phyloP scores from a whole-genome alignment of 2,329 filamentous ascomycete genomes.

The Golovinomyces cichoracearum region DNA sequence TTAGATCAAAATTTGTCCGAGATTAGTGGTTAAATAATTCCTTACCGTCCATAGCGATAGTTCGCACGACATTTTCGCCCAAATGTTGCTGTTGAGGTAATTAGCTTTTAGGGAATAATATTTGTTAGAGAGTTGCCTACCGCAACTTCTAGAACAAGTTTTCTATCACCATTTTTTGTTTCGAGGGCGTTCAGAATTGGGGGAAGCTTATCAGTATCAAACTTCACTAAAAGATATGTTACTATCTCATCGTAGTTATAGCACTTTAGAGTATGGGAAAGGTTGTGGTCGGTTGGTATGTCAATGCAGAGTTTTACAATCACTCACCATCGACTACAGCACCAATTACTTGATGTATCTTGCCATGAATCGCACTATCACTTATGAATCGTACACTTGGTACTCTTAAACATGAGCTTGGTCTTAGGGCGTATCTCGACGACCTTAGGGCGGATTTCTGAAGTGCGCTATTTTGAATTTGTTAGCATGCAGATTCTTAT shows the following conservation, averaged over 20 bases:
- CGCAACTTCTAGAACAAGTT: slow-evolving; percentile 86
- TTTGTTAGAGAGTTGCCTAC: slow-evolving; percentile 29
- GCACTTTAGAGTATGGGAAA: not conserved
- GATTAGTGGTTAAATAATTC: slow-evolving; percentile 6
- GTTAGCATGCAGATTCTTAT: too few relatives aligned
- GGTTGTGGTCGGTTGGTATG: slow-evolving; percentile 2
- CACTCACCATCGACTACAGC: slow-evolving; percentile 87
- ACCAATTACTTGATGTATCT: slow-evolving; percentile 75
- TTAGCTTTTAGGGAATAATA: slow-evolving; percentile 15
- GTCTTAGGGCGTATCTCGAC: slow-evolving; percentile 31
- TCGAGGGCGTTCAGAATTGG: slow-evolving; percentile 92
- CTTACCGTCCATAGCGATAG: slow-evolving; percentile 99
- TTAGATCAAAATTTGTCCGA: slow-evolving; percentile 9
- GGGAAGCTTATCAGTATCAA: slow-evolving; percentile 78
- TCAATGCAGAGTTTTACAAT: slow-evolving; percentile 17
- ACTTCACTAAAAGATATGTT: slow-evolving; percentile 49
- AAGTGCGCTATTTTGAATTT: slow-evolving; percentile 30
- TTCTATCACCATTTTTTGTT: slow-evolving; percentile 74
- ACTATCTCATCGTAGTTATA: slow-evolving; percentile 2
- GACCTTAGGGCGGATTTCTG: slow-evolving; percentile 35
- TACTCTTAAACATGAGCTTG: slow-evolving; percentile 29
- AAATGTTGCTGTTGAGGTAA: slow-evolving; percentile 61
- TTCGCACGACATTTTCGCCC: slow-evolving; percentile 95
- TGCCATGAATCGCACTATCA: slow-evolving; percentile 32
- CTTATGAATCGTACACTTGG: slow-evolving; percentile 26